phyloP scores from a whole-genome alignment of 352 stramenopile genomes.

The Phytophthora pistaciae region DNA sequence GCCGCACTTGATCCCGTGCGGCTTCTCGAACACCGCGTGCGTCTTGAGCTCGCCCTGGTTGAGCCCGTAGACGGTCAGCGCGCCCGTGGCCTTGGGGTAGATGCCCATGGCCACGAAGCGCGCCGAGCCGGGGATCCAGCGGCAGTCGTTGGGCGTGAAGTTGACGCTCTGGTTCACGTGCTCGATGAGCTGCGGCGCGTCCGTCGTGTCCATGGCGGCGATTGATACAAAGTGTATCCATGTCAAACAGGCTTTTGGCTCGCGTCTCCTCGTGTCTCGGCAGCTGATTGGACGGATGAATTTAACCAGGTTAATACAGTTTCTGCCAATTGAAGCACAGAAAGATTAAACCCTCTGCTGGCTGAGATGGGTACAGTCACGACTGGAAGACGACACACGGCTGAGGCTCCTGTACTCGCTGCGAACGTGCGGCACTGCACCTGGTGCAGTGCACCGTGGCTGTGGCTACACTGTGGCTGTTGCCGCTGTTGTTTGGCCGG shows the following conservation, averaged over 20 bases:
- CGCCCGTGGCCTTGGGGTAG: constrained; percentile 93
- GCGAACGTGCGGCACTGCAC: no score
- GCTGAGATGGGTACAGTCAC: not conserved
- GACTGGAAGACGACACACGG: not conserved
- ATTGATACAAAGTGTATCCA: constrained; percentile 31
- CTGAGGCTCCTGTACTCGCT: not conserved
- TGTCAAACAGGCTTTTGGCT: not conserved
- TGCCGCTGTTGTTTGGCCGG: constrained; percentile 2
- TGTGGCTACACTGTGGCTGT: not conserved
- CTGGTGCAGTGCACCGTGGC: no score
- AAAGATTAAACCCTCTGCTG: not conserved
- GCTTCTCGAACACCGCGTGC: constrained; percentile 76
- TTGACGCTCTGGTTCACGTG: constrained; percentile 93
- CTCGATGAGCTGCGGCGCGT: constrained; percentile 98
- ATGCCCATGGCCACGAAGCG: constrained; percentile 95
- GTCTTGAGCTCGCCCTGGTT: constrained; percentile 89
- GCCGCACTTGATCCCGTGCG: constrained; percentile 95
- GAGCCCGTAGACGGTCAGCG: constrained; percentile 92
- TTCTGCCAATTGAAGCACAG: not conserved
- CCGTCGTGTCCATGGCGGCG: constrained; percentile 93
- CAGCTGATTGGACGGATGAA: constrained; percentile 12
- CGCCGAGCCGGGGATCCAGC: constrained; percentile 96
- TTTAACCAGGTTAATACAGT: not conserved
- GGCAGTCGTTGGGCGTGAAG: constrained; percentile 96
- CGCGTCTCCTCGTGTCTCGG: constrained; percentile 20